Evolutionary conservation across 495 filamentous ascomycete genomes (phyloP).

Genomic region (Annulohypoxylon moriforme): DNA sequence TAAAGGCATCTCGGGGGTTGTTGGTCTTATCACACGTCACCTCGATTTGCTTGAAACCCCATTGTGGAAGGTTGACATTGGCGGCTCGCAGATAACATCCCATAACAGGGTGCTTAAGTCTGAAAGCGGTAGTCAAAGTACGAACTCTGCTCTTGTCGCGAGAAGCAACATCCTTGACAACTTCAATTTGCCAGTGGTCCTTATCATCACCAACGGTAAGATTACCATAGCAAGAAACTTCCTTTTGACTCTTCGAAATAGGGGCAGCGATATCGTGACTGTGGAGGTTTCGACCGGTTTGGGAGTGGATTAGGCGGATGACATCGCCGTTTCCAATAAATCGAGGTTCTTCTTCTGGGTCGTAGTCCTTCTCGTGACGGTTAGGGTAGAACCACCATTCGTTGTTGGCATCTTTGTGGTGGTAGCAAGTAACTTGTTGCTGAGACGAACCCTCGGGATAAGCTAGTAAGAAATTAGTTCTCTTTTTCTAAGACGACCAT

Average conservation of each 20-base stretch:
- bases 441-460: constrained; percentile 94
- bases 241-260: constrained; percentile 85
- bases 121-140: constrained; percentile 93
- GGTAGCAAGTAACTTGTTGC: constrained; percentile 98
- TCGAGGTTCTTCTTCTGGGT: constrained; percentile 71
- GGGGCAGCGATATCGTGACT: constrained; percentile 91
- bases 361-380: constrained; percentile 77
- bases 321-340: constrained; percentile 82
- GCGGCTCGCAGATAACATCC: constrained; percentile 96
- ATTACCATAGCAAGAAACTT: constrained; percentile 97
- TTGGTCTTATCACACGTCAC: constrained; percentile 95
- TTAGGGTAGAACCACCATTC: constrained; percentile 99
- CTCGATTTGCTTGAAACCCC: constrained; percentile 99
- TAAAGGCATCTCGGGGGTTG: constrained; percentile 91
- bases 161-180: constrained; percentile 88
- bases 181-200: constrained; percentile 96
- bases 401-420: constrained; percentile 99
- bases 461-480: constrained; percentile 55
- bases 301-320: constrained; percentile 91
- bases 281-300: constrained; percentile 96
- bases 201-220: constrained; percentile 97
- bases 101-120: constrained; percentile 82
- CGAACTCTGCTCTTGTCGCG: constrained; percentile 86
- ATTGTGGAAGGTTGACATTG: constrained; percentile 96
- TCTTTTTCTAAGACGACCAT: not conserved